A percentile compares a stretch with the other conserved stretches of the same genome.
These are phyloP conservation scores for Tylopilus sp. DNA, from an alignment of 768 basidiomycete species.

Conservation along the genomic window DNA sequence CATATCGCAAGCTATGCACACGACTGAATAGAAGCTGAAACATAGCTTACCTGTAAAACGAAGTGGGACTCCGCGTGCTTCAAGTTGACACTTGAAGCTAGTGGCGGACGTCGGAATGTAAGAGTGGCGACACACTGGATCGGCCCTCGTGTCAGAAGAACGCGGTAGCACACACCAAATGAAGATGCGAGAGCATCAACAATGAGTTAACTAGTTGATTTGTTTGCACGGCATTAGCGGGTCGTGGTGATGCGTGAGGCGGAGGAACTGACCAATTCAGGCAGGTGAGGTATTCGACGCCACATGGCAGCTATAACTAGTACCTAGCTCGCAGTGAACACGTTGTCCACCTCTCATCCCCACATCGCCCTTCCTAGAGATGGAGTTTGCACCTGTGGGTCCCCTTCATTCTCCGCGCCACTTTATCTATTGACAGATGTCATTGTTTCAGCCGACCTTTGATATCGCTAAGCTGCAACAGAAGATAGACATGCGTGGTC, in stretches of 20 bases:
- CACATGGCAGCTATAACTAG: conserved; percentile 10
- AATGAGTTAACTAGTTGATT: background rate
- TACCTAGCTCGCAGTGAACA: too few species aligned
- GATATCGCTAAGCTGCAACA: conserved; percentile 21
- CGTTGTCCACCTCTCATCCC: conserved; percentile 19
- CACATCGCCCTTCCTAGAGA: background rate
- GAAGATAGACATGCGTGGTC: conserved; percentile 22
- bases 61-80: background rate
- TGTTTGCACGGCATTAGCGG: background rate
- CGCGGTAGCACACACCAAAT: conserved; percentile 7
- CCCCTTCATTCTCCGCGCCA: conserved; percentile 7
- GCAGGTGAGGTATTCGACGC: conserved; percentile 17
- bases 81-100: conserved; percentile 9
- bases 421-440: conserved; percentile 1
- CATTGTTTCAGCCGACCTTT: conserved; percentile 12
- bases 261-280: conserved; percentile 22
- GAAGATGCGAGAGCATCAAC: background rate
- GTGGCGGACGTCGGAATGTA: conserved; percentile 18
- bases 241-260: too few species aligned
- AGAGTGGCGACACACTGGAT: conserved; percentile 11
- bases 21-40: conserved; percentile 2
- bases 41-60: conserved; percentile 4
- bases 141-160: background rate
- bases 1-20: conserved; percentile 1
- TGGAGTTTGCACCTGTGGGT: conserved; percentile 33